Conservation (phyloP, 139 green algal species). For the Volvox reticuliferus region DNA sequence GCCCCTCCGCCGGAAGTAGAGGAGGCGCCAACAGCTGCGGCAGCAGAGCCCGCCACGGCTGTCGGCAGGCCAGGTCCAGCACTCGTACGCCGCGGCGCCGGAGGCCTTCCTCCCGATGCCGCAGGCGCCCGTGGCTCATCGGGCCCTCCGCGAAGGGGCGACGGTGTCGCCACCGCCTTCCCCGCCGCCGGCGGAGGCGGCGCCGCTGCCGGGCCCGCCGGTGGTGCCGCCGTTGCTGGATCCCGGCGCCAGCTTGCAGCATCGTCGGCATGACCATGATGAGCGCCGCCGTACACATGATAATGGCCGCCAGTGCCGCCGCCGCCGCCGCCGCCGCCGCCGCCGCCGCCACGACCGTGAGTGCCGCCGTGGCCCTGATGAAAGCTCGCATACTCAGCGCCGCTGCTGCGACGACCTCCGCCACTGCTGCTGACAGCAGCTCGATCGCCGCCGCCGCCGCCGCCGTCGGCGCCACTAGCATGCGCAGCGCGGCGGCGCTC, state of each 20-base stretch:
- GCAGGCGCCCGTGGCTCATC: slow-evolving; percentile 4
- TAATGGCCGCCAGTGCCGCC: background rate
- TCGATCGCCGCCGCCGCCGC: background rate
- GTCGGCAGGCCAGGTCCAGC: background rate
- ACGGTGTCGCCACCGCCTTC: background rate
- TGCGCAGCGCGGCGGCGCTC: slow-evolving; percentile 31
- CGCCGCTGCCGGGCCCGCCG: background rate
- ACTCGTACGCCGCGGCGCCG: background rate
- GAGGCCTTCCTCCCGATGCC: background rate
- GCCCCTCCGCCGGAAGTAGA: background rate
- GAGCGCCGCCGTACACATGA: slow-evolving; percentile 18
- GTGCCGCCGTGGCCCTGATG: background rate
- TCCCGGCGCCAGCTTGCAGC: slow-evolving; percentile 15
- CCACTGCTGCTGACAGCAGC: background rate
- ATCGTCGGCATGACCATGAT: slow-evolving; percentile 25
- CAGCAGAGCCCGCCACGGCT: background rate
- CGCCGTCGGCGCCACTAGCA: background rate
- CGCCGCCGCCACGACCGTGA: background rate
- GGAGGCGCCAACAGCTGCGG: background rate
- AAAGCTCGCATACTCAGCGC: slow-evolving; percentile 14
- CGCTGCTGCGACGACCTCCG: background rate
- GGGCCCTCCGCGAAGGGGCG: background rate
- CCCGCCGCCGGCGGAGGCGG: background rate
- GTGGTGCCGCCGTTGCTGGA: background rate
- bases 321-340: background rate